Evolutionary conservation across 306 rosid genomes (phyloP).

Genomic region (Amphicarpaea edgeworthii): DNA sequence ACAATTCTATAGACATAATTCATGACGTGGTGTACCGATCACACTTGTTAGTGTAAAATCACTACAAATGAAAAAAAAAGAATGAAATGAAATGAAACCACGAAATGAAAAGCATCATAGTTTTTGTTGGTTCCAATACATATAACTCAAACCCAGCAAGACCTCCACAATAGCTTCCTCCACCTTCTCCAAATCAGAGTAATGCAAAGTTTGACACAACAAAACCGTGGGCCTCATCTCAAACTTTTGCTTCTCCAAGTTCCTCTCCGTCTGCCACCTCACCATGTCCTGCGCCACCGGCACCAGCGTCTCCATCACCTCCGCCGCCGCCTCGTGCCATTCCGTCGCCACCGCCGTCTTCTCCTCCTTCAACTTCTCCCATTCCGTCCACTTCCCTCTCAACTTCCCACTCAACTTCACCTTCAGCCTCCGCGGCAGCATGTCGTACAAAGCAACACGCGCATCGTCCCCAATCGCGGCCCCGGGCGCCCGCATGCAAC

Average conservation of each 20-base stretch:
- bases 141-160: conserved; percentile 69
- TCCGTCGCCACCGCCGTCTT: conserved; percentile 40
- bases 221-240: conserved; percentile 52
- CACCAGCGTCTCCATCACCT: conserved; percentile 64
- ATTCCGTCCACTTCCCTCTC: conserved; percentile 40
- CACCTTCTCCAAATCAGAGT: conserved; percentile 75
- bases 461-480: conserved; percentile 49
- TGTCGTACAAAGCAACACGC: conserved; percentile 61
- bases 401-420: conserved; percentile 51
- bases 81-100: not conserved
- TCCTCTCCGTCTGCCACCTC: conserved; percentile 74
- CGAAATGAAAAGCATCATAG: not conserved
- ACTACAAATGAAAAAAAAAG: conserved; percentile 5
- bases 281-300: conserved; percentile 71
- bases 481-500: conserved; percentile 55
- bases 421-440: conserved; percentile 65
- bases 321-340: conserved; percentile 59
- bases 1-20: conserved; percentile 4
- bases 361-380: conserved; percentile 33
- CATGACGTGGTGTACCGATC: not conserved
- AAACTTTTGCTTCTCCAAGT: conserved; percentile 57
- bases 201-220: conserved; percentile 77
- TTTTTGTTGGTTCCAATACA: conserved; percentile 54
- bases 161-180: conserved; percentile 72
- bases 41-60: not conserved